Conservation (phyloP, 1,284 basidiomycete genomes). For the Melampsora americana region DNA sequence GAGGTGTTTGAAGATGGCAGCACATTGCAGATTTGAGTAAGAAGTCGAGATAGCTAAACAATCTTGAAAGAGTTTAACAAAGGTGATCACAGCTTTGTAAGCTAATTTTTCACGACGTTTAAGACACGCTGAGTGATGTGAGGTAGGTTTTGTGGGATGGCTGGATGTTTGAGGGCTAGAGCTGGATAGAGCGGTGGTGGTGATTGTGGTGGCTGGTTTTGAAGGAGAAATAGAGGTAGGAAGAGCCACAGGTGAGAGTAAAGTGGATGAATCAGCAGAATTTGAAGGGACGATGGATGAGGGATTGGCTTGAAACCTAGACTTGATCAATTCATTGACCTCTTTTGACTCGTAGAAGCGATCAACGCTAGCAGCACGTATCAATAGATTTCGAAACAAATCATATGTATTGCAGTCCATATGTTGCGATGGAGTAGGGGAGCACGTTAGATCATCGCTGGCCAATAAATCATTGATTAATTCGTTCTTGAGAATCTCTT, state of each 20-base stretch:
- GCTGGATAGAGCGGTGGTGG: constrained; percentile 68
- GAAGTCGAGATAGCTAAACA: constrained; percentile 45
- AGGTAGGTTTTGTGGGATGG: constrained; percentile 50
- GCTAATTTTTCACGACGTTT: constrained; percentile 23
- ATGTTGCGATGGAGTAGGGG: constrained; percentile 7
- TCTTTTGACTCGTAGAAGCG: constrained; percentile 23
- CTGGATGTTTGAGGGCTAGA: constrained; percentile 57
- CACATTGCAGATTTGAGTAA: constrained; percentile 41
- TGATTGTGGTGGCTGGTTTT: constrained; percentile 64
- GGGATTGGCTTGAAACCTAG: constrained; percentile 51
- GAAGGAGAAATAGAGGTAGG: constrained; percentile 57
- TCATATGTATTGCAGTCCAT: constrained; percentile 33
- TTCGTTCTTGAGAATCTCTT: constrained; percentile 38
- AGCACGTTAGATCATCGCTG: constrained; percentile 22
- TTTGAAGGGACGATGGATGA: not conserved
- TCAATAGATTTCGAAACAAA: constrained; percentile 24
- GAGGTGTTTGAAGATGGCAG: constrained; percentile 45
- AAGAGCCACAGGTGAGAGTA: constrained; percentile 42
- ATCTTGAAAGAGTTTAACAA: constrained; percentile 46
- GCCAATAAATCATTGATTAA: constrained; percentile 34
- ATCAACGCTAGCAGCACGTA: constrained; percentile 21
- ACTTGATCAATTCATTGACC: constrained; percentile 21
- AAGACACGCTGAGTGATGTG: constrained; percentile 52
- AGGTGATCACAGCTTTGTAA: constrained; percentile 47
- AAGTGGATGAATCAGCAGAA: not conserved